These are phyloP conservation scores for Leucaena leucocephala DNA, from an alignment of 306 rosid species.

Conservation along the genomic window DNA sequence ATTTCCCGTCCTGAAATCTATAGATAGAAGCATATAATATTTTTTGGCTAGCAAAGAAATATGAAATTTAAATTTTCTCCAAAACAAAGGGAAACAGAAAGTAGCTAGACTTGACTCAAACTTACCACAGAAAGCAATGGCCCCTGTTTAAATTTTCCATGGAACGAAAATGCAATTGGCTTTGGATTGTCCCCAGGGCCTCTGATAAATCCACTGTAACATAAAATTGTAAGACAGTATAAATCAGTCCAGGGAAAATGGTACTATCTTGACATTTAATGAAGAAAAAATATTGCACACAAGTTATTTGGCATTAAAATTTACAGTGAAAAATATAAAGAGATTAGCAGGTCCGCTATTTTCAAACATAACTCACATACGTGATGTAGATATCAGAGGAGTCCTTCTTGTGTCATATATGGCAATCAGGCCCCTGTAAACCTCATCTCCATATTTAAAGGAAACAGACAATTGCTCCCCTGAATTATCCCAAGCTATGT, in stretches of 20 bases:
- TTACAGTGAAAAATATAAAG: not conserved
- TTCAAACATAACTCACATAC: slow-evolving; percentile 66
- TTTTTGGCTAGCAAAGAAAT: too few relatives aligned
- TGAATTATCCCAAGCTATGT: slow-evolving; percentile 94
- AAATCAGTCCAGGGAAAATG: slow-evolving; percentile 11
- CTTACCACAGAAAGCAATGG: slow-evolving; percentile 93
- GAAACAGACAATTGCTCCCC: slow-evolving; percentile 95
- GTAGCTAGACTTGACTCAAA: slow-evolving; percentile 18
- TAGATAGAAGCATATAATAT: not conserved
- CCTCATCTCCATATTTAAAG: slow-evolving; percentile 73
- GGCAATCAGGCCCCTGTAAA: slow-evolving; percentile 79
- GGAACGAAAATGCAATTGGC: slow-evolving; percentile 78
- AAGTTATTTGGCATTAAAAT: slow-evolving; percentile 20
- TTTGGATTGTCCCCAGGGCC: slow-evolving; percentile 92
- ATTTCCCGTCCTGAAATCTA: not conserved
- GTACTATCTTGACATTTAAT: slow-evolving; percentile 2
- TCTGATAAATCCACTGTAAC: slow-evolving; percentile 85
- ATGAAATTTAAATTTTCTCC: not conserved
- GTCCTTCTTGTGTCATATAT: slow-evolving; percentile 80
- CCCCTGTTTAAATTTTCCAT: slow-evolving; percentile 87
- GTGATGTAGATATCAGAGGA: slow-evolving; percentile 75
- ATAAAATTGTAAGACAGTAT: slow-evolving; percentile 10
- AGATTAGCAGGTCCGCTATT: slow-evolving; percentile 2
- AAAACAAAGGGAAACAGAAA: not conserved
- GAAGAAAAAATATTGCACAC: not conserved